Conservation (phyloP, 2,329 filamentous ascomycete genomes). For the Aureobasidium melanogenum region DNA sequence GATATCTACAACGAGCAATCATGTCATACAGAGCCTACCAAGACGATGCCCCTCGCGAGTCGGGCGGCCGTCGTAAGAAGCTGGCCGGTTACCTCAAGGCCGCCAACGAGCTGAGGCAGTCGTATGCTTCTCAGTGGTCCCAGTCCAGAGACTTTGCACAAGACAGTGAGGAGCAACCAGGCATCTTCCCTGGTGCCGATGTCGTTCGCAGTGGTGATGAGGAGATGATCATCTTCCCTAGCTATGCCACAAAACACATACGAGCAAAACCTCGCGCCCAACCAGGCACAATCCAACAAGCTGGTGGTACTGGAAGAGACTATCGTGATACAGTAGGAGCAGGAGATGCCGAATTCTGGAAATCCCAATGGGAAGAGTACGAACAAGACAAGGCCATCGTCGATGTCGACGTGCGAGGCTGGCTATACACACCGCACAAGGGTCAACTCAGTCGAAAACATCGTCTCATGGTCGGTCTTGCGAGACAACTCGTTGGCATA, state of each 20-base stretch:
- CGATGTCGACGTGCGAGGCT: conserved; percentile 90
- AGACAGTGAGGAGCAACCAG: conserved; percentile 51
- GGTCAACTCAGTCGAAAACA: conserved; percentile 83
- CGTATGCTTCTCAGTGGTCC: conserved; percentile 49
- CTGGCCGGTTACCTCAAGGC: conserved; percentile 64
- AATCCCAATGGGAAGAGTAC: conserved; percentile 65
- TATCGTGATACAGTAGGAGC: conserved; percentile 37
- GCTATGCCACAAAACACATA: conserved; percentile 71
- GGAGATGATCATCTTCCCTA: conserved; percentile 92
- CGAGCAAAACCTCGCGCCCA: conserved; percentile 34
- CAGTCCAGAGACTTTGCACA: conserved; percentile 13
- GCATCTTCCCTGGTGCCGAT: conserved; percentile 75
- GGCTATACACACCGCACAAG: conserved; percentile 81
- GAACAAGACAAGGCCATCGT: conserved; percentile 80
- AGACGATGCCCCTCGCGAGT: conserved; percentile 40
- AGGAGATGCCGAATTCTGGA: conserved; percentile 65
- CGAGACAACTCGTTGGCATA: conserved; percentile 79
- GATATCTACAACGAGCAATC: conserved; percentile 14
- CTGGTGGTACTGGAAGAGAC: conserved; percentile 32
- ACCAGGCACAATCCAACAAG: conserved; percentile 30
- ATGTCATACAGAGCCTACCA: conserved; percentile 26
- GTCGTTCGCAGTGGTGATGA: conserved; percentile 73
- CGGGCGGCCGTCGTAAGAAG: conserved; percentile 67
- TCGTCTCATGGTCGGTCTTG: conserved; percentile 75
- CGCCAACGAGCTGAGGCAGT: conserved; percentile 62